Conservation (phyloP, 768 basidiomycete genomes). For the Collybiopsis confluens region DNA sequence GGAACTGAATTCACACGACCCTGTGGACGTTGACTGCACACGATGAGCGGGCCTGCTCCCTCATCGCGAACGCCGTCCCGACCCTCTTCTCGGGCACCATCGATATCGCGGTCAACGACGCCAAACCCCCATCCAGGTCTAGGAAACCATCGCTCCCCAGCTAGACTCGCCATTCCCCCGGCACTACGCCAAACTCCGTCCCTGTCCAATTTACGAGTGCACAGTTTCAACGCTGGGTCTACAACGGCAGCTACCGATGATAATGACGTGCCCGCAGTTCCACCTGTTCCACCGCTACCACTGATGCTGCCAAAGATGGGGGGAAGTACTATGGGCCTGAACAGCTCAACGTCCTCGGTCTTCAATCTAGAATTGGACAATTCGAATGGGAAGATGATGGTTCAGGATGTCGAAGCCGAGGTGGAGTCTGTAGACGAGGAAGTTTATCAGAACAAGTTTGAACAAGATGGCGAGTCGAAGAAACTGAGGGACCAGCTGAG, state of each 20-base stretch:
- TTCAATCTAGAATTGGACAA: constrained; percentile 63
- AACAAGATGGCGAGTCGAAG: constrained; percentile 53
- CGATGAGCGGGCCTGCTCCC: no score
- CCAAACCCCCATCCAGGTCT: neutral
- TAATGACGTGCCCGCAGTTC: constrained; percentile 23
- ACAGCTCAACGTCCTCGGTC: constrained; percentile 71
- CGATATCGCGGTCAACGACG: constrained; percentile 10
- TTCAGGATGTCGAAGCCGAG: constrained; percentile 67
- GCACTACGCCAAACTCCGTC: constrained; percentile 51
- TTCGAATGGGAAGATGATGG: constrained; percentile 45
- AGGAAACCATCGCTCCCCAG: constrained; percentile 34
- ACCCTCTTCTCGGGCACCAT: no score
- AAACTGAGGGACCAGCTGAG: constrained; percentile 71
- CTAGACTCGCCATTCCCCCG: constrained; percentile 41
- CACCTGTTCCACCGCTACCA: constrained; percentile 20
- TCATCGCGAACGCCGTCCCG: neutral
- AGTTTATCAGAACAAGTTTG: constrained; percentile 37
- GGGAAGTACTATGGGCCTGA: constrained; percentile 20
- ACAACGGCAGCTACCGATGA: constrained; percentile 22
- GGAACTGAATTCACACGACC: no score
- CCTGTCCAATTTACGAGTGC: constrained; percentile 52
- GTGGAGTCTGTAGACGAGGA: constrained; percentile 52
- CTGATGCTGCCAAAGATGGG: no score
- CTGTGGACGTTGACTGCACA: no score
- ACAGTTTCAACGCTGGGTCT: constrained; percentile 39